Conservation (phyloP, 805 yeast species). For the Candida odintsovae region DNA sequence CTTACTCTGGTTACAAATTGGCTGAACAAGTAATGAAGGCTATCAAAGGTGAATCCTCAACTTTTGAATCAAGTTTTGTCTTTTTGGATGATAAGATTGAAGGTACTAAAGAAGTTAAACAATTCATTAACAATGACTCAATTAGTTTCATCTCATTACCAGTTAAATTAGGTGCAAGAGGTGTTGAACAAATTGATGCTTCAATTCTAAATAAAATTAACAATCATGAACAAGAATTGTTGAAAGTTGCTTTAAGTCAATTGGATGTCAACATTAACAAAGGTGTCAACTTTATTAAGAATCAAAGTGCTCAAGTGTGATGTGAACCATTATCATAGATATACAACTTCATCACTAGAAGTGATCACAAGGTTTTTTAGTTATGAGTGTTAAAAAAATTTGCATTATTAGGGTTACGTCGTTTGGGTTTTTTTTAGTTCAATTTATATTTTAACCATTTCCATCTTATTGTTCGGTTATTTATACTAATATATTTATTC, state of each 20-base stretch:
- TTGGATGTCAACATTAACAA: conserved; percentile 19
- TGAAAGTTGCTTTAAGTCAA: conserved; percentile 16
- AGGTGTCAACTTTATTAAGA: conserved; percentile 23
- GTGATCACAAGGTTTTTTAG: background rate
- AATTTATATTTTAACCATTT: background rate
- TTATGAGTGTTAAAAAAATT: background rate
- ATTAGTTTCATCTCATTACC: conserved; percentile 21
- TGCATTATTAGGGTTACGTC: background rate
- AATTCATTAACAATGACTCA: conserved; percentile 7
- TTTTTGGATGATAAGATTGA: conserved; percentile 35
- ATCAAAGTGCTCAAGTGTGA: conserved; percentile 1
- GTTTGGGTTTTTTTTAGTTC: background rate
- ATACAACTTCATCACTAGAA: background rate
- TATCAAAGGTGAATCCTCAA: conserved; percentile 27
- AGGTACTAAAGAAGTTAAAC: conserved; percentile 19
- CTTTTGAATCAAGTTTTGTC: conserved; percentile 44
- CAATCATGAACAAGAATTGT: conserved; percentile 18
- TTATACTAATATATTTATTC: background rate
- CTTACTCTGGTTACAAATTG: conserved; percentile 84
- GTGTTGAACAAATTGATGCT: conserved; percentile 19
- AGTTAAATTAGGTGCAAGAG: conserved; percentile 17
- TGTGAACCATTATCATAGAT: background rate
- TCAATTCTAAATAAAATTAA: conserved; percentile 17
- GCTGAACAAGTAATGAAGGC: conserved; percentile 42
- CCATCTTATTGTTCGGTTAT: background rate